These are phyloP conservation scores for Annulohypoxylon stygium DNA, from an alignment of 495 filamentous ascomycete genomes.

Conservation along the genomic window DNA sequence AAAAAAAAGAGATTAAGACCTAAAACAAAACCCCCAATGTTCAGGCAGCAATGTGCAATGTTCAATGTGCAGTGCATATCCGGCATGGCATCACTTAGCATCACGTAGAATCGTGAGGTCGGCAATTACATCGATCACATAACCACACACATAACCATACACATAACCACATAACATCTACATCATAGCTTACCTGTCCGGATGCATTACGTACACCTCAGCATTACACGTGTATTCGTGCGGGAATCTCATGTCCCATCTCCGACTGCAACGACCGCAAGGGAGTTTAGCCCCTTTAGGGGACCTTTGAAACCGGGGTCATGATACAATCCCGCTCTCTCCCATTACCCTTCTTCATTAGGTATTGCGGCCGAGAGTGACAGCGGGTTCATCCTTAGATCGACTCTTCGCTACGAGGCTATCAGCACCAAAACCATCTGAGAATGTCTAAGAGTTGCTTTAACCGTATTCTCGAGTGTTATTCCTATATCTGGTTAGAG, in stretches of 20 bases:
- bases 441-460: conserved; percentile 3
- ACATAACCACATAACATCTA: neutral
- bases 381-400: conserved; percentile 4
- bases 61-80: conserved; percentile 5
- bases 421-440: conserved; percentile 2
- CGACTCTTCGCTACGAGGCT: conserved; percentile 2
- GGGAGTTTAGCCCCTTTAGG: neutral
- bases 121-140: conserved; percentile 33
- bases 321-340: neutral
- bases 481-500: conserved; percentile 33
- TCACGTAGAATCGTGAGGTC: conserved; percentile 22
- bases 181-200: conserved; percentile 30
- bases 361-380: conserved; percentile 8
- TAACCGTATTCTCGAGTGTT: conserved; percentile 33
- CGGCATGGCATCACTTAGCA: conserved; percentile 1
- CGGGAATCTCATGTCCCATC: conserved; percentile 7
- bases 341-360: neutral
- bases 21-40: conserved; percentile 21
- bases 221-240: conserved; percentile 11
- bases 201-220: conserved; percentile 40
- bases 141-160: neutral
- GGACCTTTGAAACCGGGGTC: neutral
- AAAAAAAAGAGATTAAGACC: too few relatives aligned
- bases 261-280: conserved; percentile 10
- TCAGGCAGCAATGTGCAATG: conserved; percentile 41